Evolutionary conservation across 345 rosid species (phyloP).

Genomic region (Noccaea caerulescens): DNA sequence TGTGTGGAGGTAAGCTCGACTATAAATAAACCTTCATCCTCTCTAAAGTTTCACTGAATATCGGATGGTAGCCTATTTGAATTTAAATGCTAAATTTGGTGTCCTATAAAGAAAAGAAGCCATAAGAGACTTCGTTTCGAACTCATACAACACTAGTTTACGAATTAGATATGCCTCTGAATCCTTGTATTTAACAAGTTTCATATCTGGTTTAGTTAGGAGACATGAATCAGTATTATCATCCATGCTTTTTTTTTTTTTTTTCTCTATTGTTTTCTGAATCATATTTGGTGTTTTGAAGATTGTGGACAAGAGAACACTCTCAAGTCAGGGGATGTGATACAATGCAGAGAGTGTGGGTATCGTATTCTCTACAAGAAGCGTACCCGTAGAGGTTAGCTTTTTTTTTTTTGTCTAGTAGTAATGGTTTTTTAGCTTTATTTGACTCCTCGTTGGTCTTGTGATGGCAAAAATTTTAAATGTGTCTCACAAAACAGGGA

Average conservation of each 20-base stretch:
- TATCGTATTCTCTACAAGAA: slow-evolving; percentile 89
- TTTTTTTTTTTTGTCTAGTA: no score
- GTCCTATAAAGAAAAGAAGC: no score
- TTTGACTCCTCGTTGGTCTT: no score
- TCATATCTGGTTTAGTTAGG: not conserved
- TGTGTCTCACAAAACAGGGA: not conserved
- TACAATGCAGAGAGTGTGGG: slow-evolving; percentile 91
- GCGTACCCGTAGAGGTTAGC: slow-evolving; percentile 82
- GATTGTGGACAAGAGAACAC: slow-evolving; percentile 85
- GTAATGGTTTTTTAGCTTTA: no score
- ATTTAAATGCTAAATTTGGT: no score
- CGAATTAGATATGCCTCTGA: no score
- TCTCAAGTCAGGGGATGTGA: slow-evolving; percentile 74
- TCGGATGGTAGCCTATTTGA: no score
- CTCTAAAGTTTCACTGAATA: not conserved
- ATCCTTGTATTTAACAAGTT: not conserved
- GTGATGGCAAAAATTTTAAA: not conserved
- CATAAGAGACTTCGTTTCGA: no score
- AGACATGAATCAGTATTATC: no score
- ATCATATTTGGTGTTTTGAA: no score
- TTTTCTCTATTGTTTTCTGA: not conserved
- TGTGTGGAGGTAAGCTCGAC: slow-evolving; percentile 66
- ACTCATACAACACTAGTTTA: no score
- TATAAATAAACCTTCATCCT: not conserved
- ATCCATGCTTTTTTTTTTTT: no score